A percentile compares a stretch with the other conserved stretches of the same genome.
phyloP scores from a whole-genome alignment of 2,329 filamentous ascomycete genomes.

The Trichothecium sympodiale region DNA sequence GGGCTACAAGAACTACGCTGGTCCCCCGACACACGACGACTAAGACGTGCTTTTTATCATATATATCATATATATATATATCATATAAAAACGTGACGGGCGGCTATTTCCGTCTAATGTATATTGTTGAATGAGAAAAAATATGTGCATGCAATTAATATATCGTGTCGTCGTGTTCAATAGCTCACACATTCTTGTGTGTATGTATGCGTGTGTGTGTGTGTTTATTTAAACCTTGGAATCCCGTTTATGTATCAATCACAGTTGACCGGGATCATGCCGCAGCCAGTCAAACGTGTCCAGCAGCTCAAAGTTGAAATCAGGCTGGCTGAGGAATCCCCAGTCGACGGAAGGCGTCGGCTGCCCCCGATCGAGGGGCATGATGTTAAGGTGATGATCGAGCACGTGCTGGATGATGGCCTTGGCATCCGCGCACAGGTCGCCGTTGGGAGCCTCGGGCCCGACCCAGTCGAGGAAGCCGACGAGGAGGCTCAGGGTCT shows the following conservation, averaged over 20 bases:
- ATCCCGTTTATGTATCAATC: no score
- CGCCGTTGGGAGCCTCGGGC: constrained; percentile 32
- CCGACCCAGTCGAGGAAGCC: constrained; percentile 38
- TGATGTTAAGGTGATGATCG: constrained; percentile 32
- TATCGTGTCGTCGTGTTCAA: no score
- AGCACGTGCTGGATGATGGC: constrained; percentile 34
- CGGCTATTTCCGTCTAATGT: no score
- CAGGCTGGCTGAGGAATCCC: background rate
- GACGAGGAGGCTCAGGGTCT: constrained; percentile 36
- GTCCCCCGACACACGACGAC: constrained; percentile 40
- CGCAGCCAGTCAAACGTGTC: constrained; percentile 37
- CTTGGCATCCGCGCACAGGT: constrained; percentile 30
- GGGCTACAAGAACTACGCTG: constrained; percentile 59
- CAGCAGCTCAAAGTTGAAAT: constrained; percentile 35
- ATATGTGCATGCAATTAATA: no score
- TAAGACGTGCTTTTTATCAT: constrained; percentile 7
- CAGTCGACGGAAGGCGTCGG: background rate
- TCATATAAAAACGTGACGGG: no score
- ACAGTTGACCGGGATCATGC: background rate
- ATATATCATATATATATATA: background rate
- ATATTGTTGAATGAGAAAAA: no score
- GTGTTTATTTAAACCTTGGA: no score
- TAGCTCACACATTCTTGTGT: no score
- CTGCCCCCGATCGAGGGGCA: no score
- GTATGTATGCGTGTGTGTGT: no score